Evolutionary conservation across 2,329 filamentous ascomycete genomes (phyloP).

Genomic region (Nannizzia gypsea): DNA sequence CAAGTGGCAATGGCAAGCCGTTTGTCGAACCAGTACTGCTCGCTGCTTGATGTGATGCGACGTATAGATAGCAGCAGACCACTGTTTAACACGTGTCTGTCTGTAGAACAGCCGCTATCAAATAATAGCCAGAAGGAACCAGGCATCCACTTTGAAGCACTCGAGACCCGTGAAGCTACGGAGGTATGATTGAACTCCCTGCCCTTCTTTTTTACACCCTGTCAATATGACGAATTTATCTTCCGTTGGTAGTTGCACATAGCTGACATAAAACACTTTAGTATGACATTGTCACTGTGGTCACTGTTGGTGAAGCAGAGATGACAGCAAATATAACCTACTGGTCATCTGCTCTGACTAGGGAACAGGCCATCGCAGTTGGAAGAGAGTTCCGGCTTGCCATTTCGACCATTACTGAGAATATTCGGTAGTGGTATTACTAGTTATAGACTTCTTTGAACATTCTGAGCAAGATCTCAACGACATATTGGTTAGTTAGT

Average conservation of each 20-base stretch:
- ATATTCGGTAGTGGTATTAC: background rate
- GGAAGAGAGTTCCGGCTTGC: background rate
- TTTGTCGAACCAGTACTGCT: slow-evolving; percentile 9
- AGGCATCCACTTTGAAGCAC: background rate
- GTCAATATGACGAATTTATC: background rate
- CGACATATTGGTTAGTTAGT: too few species aligned
- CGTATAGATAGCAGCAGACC: background rate
- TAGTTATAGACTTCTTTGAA: background rate
- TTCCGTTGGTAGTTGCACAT: background rate
- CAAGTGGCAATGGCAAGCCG: background rate
- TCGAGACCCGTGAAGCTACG: background rate
- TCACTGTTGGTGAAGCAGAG: background rate
- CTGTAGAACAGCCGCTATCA: slow-evolving; percentile 10
- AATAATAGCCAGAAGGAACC: background rate
- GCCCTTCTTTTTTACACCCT: too few species aligned
- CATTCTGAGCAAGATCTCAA: too few species aligned
- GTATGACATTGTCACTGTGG: slow-evolving; percentile 12
- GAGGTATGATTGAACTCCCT: background rate
- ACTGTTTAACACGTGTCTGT: slow-evolving; percentile 13
- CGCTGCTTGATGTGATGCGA: slow-evolving; percentile 6
- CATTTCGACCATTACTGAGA: background rate
- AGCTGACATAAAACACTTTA: background rate
- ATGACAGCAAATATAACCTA: slow-evolving; percentile 8
- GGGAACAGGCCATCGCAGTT: slow-evolving; percentile 8
- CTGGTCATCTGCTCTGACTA: slow-evolving; percentile 6